phyloP scores from a whole-genome alignment of 345 rosid species.

The Limnanthes douglasii region DNA sequence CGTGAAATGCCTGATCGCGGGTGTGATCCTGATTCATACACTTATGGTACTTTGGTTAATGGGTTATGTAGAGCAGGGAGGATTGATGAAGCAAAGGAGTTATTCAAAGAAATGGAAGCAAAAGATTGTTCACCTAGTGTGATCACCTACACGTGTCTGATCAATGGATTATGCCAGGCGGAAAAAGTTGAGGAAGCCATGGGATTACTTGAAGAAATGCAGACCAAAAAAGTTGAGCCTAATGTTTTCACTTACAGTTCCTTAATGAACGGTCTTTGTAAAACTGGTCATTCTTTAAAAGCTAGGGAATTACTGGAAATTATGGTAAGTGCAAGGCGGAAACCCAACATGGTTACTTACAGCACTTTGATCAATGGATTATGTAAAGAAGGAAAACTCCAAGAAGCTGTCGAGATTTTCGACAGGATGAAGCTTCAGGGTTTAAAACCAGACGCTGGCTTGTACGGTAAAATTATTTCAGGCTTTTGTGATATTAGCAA shows the following conservation, averaged over 20 bases:
- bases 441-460: conserved; percentile 72
- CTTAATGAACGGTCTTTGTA: conserved; percentile 83
- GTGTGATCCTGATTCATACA: conserved; percentile 63
- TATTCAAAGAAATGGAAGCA: conserved; percentile 62
- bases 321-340: conserved; percentile 42
- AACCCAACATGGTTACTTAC: conserved; percentile 57
- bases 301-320: conserved; percentile 49
- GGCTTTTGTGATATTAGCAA: conserved; percentile 37
- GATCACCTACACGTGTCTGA: conserved; percentile 68
- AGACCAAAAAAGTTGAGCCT: conserved; percentile 45
- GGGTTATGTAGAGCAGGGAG: conserved; percentile 61
- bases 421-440: conserved; percentile 92
- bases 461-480: conserved; percentile 54
- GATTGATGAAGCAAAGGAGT: conserved; percentile 46
- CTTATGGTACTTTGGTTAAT: conserved; percentile 81
- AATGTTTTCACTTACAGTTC: conserved; percentile 79
- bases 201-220: conserved; percentile 62
- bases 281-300: conserved; percentile 33
- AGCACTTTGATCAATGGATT: conserved; percentile 58
- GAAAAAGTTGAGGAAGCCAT: conserved; percentile 42
- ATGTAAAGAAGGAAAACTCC: conserved; percentile 55
- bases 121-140: conserved; percentile 64
- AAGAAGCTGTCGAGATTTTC: conserved; percentile 54
- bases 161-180: conserved; percentile 57
- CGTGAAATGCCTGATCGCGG: conserved; percentile 66